phyloP scores from a whole-genome alignment of 2,329 filamentous ascomycete species.

The Keithomyces neogunnii region DNA sequence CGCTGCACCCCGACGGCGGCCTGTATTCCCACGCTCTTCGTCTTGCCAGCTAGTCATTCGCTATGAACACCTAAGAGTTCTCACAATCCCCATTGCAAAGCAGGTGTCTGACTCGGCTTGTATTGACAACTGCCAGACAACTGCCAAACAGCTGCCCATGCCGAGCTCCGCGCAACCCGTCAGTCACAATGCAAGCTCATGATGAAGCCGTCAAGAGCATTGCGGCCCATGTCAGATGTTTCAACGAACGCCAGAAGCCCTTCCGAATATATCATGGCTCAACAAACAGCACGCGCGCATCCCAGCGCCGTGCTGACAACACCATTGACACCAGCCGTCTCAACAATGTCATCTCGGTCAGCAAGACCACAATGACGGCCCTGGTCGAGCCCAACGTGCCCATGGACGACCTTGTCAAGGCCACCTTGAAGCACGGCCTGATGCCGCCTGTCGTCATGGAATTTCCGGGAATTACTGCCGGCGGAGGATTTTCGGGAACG shows the following conservation, averaged over 20 bases:
- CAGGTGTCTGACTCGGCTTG: no score
- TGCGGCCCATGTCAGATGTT: constrained; percentile 33
- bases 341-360: constrained; percentile 52
- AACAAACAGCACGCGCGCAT: constrained; percentile 65
- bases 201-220: constrained; percentile 33
- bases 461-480: constrained; percentile 64
- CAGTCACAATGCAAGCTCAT: constrained; percentile 32
- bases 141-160: no score
- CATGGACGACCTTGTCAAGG: constrained; percentile 55
- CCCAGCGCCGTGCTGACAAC: constrained; percentile 38
- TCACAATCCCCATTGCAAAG: no score
- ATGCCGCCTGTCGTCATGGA: constrained; percentile 63
- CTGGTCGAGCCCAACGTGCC: constrained; percentile 64
- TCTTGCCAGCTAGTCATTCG: no score
- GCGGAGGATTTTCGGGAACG: constrained; percentile 59
- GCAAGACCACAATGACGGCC: constrained; percentile 43
- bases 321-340: constrained; percentile 61
- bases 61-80: no score
- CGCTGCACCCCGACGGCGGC: no score
- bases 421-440: constrained; percentile 45
- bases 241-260: constrained; percentile 36
- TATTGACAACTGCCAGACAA: no score
- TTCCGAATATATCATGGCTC: constrained; percentile 73
- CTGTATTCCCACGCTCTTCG: no score
- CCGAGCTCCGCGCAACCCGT: no score